Base-by-base conservation (phyloP, 129 eudicot species). In the Apium graveolens region DNA sequence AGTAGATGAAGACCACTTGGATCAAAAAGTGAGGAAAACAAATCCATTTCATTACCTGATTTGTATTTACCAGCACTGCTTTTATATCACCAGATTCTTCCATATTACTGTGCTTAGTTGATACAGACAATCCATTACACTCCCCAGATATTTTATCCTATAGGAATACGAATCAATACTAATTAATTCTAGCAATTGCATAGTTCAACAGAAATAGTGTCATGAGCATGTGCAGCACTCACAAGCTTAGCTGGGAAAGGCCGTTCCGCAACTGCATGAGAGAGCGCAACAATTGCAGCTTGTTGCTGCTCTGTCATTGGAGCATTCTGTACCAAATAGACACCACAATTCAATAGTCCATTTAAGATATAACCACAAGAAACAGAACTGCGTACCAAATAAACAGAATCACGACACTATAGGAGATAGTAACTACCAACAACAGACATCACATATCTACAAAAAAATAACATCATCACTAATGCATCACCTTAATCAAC, bases 241-340 rank as follows among this genome's bases (percentile, higher is more conserved):
- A 90, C 98, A 82, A 91, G 84, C 82, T 88, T 90, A 44, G 92
- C 77, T 42, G 98, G 97, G 86, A 90, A 91, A 35, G 98, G 97
- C 55, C 96, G 89, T 80, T 95, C 98, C 37, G 93, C 91, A 78
- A 91, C 93, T 16, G 94, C 97, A 86, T 95, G 96, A 76, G 97
- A 91, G 51, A 95, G 93, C 37, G 96, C 98, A 41, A 82, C 78
- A 79, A 95, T 95, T 71, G 97, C 98, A 42, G 96, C 92, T 85
- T 90, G 97, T 81, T 95, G 97, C 76, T 95, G 97, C 86, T 91
- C 98, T 20, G 97, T 95, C 84, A 95, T 78, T 35, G 97, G 98
- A 80, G 98, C 96, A 88, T 88, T 91, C 98, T 95, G 84, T 45
- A 78, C 76, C 75, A 66, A 74, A 82, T 74, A 73, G 26, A 41